A percentile compares a stretch with the other conserved stretches of the same genome.
Evolutionary conservation across 2,329 filamentous ascomycete genomes (phyloP).

Genomic region (Alternaria ventricosa): DNA sequence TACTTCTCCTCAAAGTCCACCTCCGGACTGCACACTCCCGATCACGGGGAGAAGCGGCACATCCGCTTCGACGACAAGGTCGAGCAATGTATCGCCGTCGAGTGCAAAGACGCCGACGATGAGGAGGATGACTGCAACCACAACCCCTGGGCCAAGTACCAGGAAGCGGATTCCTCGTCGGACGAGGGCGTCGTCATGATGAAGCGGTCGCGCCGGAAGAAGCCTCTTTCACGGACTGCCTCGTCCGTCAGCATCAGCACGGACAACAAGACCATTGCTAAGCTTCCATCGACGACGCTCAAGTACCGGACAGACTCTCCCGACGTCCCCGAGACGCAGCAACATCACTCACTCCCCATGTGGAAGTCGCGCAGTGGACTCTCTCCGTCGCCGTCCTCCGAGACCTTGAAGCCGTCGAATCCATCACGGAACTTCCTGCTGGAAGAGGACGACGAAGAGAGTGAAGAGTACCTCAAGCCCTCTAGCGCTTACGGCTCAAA

Average conservation of each 20-base stretch:
- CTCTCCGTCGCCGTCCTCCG: slow-evolving; percentile 80
- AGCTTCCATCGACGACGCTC: slow-evolving; percentile 83
- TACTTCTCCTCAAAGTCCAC: slow-evolving; percentile 71
- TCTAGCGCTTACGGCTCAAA: slow-evolving; percentile 45
- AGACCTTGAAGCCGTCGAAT: slow-evolving; percentile 76
- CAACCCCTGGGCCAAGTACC: slow-evolving; percentile 47
- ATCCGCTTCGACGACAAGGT: slow-evolving; percentile 98
- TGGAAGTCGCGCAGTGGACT: slow-evolving; percentile 53
- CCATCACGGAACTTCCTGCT: slow-evolving; percentile 71
- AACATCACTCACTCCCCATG: slow-evolving; percentile 51
- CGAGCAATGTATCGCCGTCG: slow-evolving; percentile 92
- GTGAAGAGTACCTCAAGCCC: slow-evolving; percentile 55
- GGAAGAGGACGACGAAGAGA: slow-evolving; percentile 60
- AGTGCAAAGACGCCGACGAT: slow-evolving; percentile 80
- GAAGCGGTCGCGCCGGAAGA: slow-evolving; percentile 64
- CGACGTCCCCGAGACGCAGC: slow-evolving; percentile 65
- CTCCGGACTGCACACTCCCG: slow-evolving; percentile 73
- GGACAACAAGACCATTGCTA: slow-evolving; percentile 86
- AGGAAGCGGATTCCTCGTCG: slow-evolving; percentile 63
- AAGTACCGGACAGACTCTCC: slow-evolving; percentile 83
- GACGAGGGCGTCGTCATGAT: slow-evolving; percentile 84
- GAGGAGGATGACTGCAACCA: slow-evolving; percentile 59
- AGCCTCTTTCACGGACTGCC: slow-evolving; percentile 60
- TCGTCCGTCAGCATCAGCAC: slow-evolving; percentile 63
- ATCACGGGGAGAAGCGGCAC: slow-evolving; percentile 71